Conservation (phyloP, 2,329 filamentous ascomycete genomes). For the Chrysoporthe deuterocubensis region DNA sequence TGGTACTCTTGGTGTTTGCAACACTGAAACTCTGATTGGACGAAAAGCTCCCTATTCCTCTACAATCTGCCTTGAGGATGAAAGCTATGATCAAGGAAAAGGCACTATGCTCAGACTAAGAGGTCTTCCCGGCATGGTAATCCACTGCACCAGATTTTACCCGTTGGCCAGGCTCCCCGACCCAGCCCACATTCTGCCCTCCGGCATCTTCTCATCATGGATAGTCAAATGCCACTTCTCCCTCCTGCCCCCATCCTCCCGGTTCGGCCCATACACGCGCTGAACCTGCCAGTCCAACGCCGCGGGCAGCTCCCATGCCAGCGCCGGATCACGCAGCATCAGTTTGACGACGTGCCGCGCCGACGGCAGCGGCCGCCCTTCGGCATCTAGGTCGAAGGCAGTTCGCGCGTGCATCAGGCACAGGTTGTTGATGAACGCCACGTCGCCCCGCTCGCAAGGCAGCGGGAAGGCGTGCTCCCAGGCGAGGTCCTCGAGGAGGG, state of each 20-base stretch:
- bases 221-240: conserved; percentile 1
- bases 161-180: neutral
- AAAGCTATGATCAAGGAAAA: neutral
- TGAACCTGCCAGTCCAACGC: conserved; percentile 1
- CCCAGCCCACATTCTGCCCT: neutral
- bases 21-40: neutral
- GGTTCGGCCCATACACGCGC: neutral
- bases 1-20: neutral
- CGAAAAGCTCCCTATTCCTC: neutral
- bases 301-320: neutral
- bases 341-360: neutral
- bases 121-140: neutral
- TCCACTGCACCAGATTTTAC: neutral
- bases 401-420: conserved; percentile 3
- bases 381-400: neutral
- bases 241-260: neutral
- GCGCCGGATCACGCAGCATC: neutral
- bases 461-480: neutral
- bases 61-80: neutral
- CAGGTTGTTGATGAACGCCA: conserved; percentile 1
- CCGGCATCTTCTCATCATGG: neutral
- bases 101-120: neutral
- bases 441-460: neutral
- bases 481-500: neutral
- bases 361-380: neutral